Base-by-base conservation (phyloP, 352 stramenopile species). In the Pythium brachiatum region DNA sequence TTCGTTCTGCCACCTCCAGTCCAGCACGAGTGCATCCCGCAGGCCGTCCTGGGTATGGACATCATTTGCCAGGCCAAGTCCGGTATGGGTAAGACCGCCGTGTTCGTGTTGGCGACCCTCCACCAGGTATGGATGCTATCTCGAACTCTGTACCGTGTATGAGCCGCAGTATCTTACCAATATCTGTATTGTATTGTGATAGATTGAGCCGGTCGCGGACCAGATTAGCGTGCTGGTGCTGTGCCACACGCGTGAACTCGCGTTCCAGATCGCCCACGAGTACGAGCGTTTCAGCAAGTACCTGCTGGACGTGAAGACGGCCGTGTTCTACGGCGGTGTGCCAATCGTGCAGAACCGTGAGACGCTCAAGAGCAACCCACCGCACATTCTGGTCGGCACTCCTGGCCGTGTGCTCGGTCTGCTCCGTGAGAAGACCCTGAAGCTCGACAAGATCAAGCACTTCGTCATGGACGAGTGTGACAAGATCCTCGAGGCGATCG, bases 391-490 rank as follows among this genome's bases (percentile, higher is more conserved):
- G 55, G 97, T 99, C 39, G 98, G 98, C 53, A 99, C 97, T 20
- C 98, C 98, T 7, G 98, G 98, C 7, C 96, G 98, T 77, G 94
- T 96, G 36, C 75, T 96, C 23, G 84, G 83, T 64, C 69, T 97
- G 64, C 71, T 96, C 53, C 83, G 86, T 53, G 95, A 98, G 72
- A 99, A 99, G 81, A 96, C 87, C 51, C 77, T 99, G 59, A 98
- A 99, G 77, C 79, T 99, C 25, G 95, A 98, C 85, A 97, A 99
- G 73, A 89, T 99, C 64, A 99, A 99, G 80, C 96, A 99, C 81
- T 99, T 99, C 75, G 97, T 99, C 38, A 94, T 99, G 77, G 98
- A 99, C 75, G 98, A 99, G 80, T 99, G 97, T 83, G 98, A 99
- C 89, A 97, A 98, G 74, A 97, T 99, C 65, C 89, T 99, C 51